These are phyloP conservation scores for Ascochyta koolunga DNA, from an alignment of 2,329 filamentous ascomycete genomes.

Conservation along the genomic window DNA sequence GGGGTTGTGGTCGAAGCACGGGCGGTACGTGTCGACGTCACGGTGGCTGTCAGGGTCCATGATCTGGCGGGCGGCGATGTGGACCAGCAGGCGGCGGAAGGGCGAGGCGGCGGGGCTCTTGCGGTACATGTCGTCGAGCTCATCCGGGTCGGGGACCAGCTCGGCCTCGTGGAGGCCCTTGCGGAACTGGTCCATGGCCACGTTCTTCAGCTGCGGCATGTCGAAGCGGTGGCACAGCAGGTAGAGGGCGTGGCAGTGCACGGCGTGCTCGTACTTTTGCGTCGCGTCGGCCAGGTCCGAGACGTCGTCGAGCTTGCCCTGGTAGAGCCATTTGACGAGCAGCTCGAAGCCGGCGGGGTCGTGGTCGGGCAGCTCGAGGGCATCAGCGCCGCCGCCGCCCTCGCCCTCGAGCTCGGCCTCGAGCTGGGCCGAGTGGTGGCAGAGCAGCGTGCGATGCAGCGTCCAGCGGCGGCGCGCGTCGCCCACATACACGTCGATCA, in stretches of 20 bases:
- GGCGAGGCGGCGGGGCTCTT: slow-evolving; percentile 53
- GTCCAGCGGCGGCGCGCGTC: slow-evolving; percentile 55
- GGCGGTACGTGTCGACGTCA: slow-evolving; percentile 57
- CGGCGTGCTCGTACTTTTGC: slow-evolving; percentile 61
- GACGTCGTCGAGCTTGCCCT: slow-evolving; percentile 59
- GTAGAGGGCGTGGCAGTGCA: slow-evolving; percentile 60
- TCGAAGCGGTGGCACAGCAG: slow-evolving; percentile 59
- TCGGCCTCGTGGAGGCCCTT: slow-evolving; percentile 56
- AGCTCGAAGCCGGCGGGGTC: slow-evolving; percentile 60
- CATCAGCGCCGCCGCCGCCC: slow-evolving; percentile 32
- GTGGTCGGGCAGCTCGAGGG: slow-evolving; percentile 56
- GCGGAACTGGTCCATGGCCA: slow-evolving; percentile 61
- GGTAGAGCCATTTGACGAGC: slow-evolving; percentile 63
- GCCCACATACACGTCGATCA: slow-evolving; percentile 60
- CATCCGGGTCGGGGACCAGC: slow-evolving; percentile 60
- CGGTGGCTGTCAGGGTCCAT: slow-evolving; percentile 61
- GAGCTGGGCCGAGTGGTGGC: slow-evolving; percentile 58
- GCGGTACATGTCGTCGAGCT: slow-evolving; percentile 61
- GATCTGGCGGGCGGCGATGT: slow-evolving; percentile 62
- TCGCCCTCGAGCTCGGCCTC: slow-evolving; percentile 48
- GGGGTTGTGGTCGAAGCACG: slow-evolving; percentile 56
- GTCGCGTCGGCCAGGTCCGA: slow-evolving; percentile 52
- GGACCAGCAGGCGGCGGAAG: slow-evolving; percentile 58
- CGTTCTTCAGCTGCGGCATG: slow-evolving; percentile 58
- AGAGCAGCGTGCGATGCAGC: slow-evolving; percentile 60